Evolutionary conservation across 2,329 filamentous ascomycete genomes (phyloP).

Genomic region (Colletotrichum incanum): DNA sequence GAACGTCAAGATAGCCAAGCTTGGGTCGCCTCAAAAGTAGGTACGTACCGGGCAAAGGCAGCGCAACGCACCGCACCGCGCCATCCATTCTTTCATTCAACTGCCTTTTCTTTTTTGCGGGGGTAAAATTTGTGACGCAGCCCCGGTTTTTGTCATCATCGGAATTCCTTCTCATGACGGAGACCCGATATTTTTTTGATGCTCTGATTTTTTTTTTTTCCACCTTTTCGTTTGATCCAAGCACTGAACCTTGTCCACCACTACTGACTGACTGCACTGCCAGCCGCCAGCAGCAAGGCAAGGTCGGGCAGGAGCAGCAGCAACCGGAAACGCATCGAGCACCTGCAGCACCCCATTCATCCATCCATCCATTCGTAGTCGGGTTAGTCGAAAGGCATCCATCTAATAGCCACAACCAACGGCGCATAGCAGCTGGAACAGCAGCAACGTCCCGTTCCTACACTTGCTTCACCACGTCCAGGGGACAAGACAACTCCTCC

Average conservation of each 20-base stretch:
- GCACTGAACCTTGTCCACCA: not conserved
- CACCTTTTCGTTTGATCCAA: no score
- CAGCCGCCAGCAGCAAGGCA: not conserved
- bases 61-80: constrained; percentile 19
- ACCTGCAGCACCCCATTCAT: not conserved
- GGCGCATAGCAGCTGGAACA: constrained; percentile 6
- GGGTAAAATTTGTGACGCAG: constrained; percentile 46
- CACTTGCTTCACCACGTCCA: constrained; percentile 13
- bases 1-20: not conserved
- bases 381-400: not conserved
- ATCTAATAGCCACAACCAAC: not conserved
- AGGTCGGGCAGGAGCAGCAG: constrained; percentile 1
- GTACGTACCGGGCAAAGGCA: constrained; percentile 25
- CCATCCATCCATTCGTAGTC: not conserved
- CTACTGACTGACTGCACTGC: not conserved
- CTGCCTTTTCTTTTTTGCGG: constrained; percentile 32
- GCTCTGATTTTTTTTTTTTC: not conserved
- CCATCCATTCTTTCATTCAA: constrained; percentile 7
- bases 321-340: not conserved
- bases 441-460: constrained; percentile 1
- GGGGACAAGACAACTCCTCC: not conserved
- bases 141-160: constrained; percentile 43
- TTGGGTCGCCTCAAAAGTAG: not conserved
- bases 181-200: constrained; percentile 23
- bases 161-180: constrained; percentile 14